Evolutionary conservation across 805 yeast genomes (phyloP), one percentile per base, ranked within the genome.

Genomic region (Starmera caribaea): DNA sequence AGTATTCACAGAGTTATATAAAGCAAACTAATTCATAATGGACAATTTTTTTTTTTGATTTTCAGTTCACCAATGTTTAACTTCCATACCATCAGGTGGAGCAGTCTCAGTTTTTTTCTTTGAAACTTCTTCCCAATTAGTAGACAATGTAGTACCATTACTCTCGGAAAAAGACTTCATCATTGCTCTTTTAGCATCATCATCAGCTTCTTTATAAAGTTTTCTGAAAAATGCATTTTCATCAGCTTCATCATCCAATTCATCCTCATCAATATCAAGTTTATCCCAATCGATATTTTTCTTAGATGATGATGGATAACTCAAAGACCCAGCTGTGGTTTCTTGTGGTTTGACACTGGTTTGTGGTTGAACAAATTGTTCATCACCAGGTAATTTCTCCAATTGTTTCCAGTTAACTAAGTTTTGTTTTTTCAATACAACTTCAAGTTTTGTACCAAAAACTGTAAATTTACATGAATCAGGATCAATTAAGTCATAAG

Each of bases 101-200:
- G 45, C 16, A 10, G 48, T 46, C 15, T 54, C 55, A 34, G 81
- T 82, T 16, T 58, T 68, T 43, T 75, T 76, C 41, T 72, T 67
- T 31, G 74, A 67, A 2, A 94, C 97, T 43, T 87, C 95, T 10
- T 64, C 73, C 99, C 99, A 92, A 55, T 86, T 84, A 4, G 98
- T 92, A 35, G 95, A 85, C 42, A 92, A 66, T 2, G 95, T 76
- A 0, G 98, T 92, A 16, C 99, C 99, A 50, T 84, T 82, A 49
- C 95, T 84, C 61, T 92, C 96, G n/a, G 76, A 69, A 52, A 74
- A 92, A 39, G 96, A 85, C 63, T 92, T 92, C 95, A 86, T 82
- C 97, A 92, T 92, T 2, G 99, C 99, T 38, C 94, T 69, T 48
- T 68, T 68, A 1, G 95, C 81, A 51, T 92, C 96, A 8, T 83